Conservation (phyloP, 140 eudicot species). For the Erigeron philadelphicus region DNA sequence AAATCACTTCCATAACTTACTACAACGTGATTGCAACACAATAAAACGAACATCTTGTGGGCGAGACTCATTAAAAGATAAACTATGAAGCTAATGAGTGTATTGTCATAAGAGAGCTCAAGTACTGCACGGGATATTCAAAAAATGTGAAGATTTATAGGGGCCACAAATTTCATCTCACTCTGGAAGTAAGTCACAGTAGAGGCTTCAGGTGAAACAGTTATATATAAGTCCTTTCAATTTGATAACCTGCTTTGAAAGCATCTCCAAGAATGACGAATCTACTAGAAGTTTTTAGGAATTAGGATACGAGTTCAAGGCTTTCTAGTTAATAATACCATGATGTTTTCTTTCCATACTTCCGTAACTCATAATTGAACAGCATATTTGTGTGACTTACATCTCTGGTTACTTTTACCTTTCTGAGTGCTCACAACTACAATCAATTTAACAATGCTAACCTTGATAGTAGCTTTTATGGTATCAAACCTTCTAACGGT, state of each 20-base stretch:
- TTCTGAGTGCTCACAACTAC: background rate
- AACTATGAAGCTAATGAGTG: constrained; percentile 7
- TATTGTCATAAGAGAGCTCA: background rate
- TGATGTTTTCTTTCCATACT: background rate
- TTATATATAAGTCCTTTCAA: background rate
- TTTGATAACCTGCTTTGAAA: background rate
- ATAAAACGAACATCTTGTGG: background rate
- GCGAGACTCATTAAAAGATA: constrained; percentile 2
- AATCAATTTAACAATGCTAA: background rate
- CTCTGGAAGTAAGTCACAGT: background rate
- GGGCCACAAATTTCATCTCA: background rate
- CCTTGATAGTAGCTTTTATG: background rate
- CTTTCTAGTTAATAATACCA: background rate
- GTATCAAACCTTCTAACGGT: background rate
- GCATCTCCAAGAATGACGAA: background rate
- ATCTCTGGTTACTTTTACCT: constrained; percentile 1
- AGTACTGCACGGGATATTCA: background rate
- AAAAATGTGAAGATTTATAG: background rate
- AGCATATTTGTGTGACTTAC: background rate
- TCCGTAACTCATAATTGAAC: background rate
- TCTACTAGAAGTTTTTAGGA: background rate
- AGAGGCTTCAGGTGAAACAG: background rate
- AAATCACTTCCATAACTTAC: background rate
- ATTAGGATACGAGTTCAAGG: background rate
- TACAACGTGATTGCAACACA: constrained; percentile 1